Base-by-base conservation (phyloP, 257 asterid genomes). In the Solanum dulcamara region DNA sequence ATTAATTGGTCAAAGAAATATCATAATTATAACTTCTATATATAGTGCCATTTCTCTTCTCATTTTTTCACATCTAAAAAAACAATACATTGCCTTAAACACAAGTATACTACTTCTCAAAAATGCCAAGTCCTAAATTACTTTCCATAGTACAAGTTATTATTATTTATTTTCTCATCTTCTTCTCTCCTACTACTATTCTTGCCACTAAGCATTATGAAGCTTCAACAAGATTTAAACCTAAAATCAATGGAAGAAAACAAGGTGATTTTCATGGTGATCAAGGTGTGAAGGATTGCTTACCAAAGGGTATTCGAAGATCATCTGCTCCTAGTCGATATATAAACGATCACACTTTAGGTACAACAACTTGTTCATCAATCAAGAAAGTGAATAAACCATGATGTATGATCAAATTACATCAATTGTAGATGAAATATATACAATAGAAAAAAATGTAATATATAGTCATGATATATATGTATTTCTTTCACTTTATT, bases 311-410 rank as follows among this genome's bases (percentile, higher is more conserved):
- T 38, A 86, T 90, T 22, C 86, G 90, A 13, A 88, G 85, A 37
- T 86, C 90, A 1, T 94, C 97, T 51, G 96, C 91, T n/a, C 97
- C 96, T 2, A 94, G 97, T 37, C 91, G 94, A 10, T 93, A 90
- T 75, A 94, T 87, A 59, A 92, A 93, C 37, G 71, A 88, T 80
- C 89, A 91, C 57, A 89, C 96, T 28, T 89, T 92, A 11, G 91
- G 48, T 67, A 88, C 93, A 5, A 30, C 84, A 10, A 2, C 81
- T 68, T 89, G 92, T 57, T 89, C 91, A 82, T 55, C 93, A 0
- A 55, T 17, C 67, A 48, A 46, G 26, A 83, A 55, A 80, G 86
- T 51, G 79, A 67, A 81, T 6, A 85, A 80, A 64, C 96, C 94
- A 44, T 93, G 93, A 92, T 24, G 24, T 26, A 44, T 75, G 38